Percentiles rank a stretch among this genome's conserved stretches.
Conservation (phyloP, 1,139 yeast genomes). For the Protomyces lactucae-debilis region DNA sequence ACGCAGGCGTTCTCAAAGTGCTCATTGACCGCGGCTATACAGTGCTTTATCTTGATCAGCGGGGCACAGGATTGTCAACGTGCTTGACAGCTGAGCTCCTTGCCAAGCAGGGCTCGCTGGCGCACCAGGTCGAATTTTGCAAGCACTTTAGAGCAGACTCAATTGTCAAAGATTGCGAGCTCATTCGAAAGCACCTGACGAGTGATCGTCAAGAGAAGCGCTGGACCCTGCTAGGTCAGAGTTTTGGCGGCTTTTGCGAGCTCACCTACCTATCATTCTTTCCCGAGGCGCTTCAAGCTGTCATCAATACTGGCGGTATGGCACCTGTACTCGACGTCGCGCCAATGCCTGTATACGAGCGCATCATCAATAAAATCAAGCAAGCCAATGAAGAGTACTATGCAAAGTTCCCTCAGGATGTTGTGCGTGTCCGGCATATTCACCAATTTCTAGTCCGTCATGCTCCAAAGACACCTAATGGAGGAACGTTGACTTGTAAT, state of each 20-base stretch:
- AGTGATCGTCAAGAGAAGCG: slow-evolving; percentile 35
- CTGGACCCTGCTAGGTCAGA: slow-evolving; percentile 55
- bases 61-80: slow-evolving; percentile 39
- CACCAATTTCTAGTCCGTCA: slow-evolving; percentile 40
- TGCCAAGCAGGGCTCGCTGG: slow-evolving; percentile 33
- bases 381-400: slow-evolving; percentile 51
- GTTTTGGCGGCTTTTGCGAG: slow-evolving; percentile 55
- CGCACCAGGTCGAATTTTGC: slow-evolving; percentile 43
- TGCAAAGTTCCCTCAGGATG: slow-evolving; percentile 49
- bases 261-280: slow-evolving; percentile 49
- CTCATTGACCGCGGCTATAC: slow-evolving; percentile 47
- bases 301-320: slow-evolving; percentile 52
- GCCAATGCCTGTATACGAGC: slow-evolving; percentile 49
- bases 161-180: slow-evolving; percentile 46
- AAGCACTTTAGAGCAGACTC: slow-evolving; percentile 47
- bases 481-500: slow-evolving; percentile 49
- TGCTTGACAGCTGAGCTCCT: slow-evolving; percentile 31
- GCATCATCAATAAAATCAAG: slow-evolving; percentile 44
- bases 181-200: slow-evolving; percentile 43
- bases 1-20: slow-evolving; percentile 42
- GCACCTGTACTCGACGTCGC: slow-evolving; percentile 47
- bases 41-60: slow-evolving; percentile 51
- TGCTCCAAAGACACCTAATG: slow-evolving; percentile 36
- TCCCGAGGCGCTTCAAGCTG: slow-evolving; percentile 6
- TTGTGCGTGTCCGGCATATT: slow-evolving; percentile 42